phyloP scores from a whole-genome alignment of 2,329 filamentous ascomycete genomes.

The Arthrobotrys conoides region DNA sequence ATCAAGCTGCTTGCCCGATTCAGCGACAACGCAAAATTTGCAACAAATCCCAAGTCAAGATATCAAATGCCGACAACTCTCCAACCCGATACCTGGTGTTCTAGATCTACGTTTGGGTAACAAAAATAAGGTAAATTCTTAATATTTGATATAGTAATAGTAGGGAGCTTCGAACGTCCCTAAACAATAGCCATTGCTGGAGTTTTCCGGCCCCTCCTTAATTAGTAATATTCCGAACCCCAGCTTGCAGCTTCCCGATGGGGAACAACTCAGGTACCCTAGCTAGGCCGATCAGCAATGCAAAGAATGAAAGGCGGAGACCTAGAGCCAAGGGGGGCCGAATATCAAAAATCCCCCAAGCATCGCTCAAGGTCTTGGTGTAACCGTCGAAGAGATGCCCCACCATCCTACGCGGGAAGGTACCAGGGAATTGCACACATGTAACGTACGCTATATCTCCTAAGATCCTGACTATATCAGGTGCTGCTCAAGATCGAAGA shows the following conservation, averaged over 20 bases:
- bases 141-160: background rate
- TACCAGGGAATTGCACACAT: background rate
- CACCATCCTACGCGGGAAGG: constrained; percentile 42
- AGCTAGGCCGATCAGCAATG: constrained; percentile 24
- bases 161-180: background rate
- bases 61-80: background rate
- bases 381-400: constrained; percentile 16
- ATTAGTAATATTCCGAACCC: background rate
- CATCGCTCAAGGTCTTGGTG: constrained; percentile 28
- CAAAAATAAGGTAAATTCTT: background rate
- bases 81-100: background rate
- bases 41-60: constrained; percentile 12
- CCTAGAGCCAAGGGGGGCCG: constrained; percentile 6
- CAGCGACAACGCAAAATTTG: constrained; percentile 38
- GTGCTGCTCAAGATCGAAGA: background rate
- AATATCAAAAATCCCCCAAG: constrained; percentile 3
- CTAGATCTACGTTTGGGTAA: background rate
- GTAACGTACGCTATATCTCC: background rate
- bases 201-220: background rate
- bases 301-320: constrained; percentile 7
- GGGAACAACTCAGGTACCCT: constrained; percentile 18
- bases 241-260: constrained; percentile 21
- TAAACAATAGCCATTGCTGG: background rate
- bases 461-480: background rate
- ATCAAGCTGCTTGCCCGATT: constrained; percentile 22